These are phyloP conservation scores for Cryomyces minteri DNA, from an alignment of 495 filamentous ascomycete species.

Conservation along the genomic window DNA sequence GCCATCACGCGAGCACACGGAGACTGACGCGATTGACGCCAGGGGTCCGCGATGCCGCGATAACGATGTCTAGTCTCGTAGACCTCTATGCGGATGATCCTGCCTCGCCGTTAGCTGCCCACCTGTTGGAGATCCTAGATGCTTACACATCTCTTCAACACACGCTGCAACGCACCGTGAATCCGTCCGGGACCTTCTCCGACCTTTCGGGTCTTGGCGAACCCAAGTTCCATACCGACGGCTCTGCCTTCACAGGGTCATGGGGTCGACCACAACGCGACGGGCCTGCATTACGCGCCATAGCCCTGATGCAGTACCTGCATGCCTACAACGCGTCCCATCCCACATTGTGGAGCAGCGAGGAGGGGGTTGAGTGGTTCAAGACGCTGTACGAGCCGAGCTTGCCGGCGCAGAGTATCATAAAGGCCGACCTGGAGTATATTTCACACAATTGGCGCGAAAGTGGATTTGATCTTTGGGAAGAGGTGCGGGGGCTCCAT, in stretches of 20 bases:
- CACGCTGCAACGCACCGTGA: slow-evolving; percentile 16
- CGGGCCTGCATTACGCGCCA: slow-evolving; percentile 33
- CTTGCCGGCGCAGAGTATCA: slow-evolving; percentile 14
- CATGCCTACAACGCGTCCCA: slow-evolving; percentile 18
- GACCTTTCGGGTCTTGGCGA: slow-evolving; percentile 37
- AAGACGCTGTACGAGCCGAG: slow-evolving; percentile 14
- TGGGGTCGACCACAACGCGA: slow-evolving; percentile 49
- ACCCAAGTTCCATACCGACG: slow-evolving; percentile 39
- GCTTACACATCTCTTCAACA: slow-evolving; percentile 10
- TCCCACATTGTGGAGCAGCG: slow-evolving; percentile 14
- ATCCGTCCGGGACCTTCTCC: slow-evolving; percentile 33
- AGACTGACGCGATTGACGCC: neutral
- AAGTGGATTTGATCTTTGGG: slow-evolving; percentile 33
- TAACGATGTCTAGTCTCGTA: slow-evolving; percentile 14
- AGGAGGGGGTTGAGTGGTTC: slow-evolving; percentile 14
- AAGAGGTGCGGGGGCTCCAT: slow-evolving; percentile 33
- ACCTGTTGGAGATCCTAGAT: slow-evolving; percentile 9
- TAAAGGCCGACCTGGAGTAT: slow-evolving; percentile 23
- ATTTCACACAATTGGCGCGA: slow-evolving; percentile 26
- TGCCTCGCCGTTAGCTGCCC: slow-evolving; percentile 2
- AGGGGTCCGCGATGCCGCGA: slow-evolving; percentile 20
- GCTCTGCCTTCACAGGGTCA: slow-evolving; percentile 30
- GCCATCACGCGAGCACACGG: neutral
- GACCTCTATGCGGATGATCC: slow-evolving; percentile 13
- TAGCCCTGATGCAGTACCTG: slow-evolving; percentile 28